Base-by-base conservation (phyloP, 495 filamentous ascomycete species). In the Staphylotrichum longicolle region DNA sequence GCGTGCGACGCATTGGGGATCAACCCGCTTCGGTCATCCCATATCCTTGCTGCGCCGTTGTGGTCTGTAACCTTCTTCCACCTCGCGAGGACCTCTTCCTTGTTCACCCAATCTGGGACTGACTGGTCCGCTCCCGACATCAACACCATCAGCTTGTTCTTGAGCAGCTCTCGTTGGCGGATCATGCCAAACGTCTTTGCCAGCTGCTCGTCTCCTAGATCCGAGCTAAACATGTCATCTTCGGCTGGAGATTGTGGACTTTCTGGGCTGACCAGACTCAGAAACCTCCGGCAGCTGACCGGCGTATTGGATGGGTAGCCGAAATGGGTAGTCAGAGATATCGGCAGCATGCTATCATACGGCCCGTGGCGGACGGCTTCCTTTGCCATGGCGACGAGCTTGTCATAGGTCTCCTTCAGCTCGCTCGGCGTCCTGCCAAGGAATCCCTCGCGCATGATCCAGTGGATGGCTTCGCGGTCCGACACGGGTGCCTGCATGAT, bases 171-270 rank as follows among this genome's bases (percentile, higher is more conserved):
- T 33, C 71, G 61, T 35, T 70, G 60, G 5, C 76, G 77, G 39
- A 90, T 72, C 57, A 54, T 70, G 2, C 90, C 90, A 77, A 92
- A 92, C 6, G 82, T 88, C 62, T 76, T 67, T 50, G 63, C 54
- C 57, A 91, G 71, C 50, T 80, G 70, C 64, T 81, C 71, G 40
- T 88, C 83, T 6, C 65, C 71, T 56, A 91, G 70, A 71, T 93
- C 90, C 7, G 85, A 87, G 63, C 84, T 88, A 72, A 93, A 94
- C 59, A 86, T 82, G 71, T 94, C 90, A 73, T 94, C 90, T 44
- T 84, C 83, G 10, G 86, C 82, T 5, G 77, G 80, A 35, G 60
- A 53, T 7, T 58, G 72, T 67, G 62, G 78, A 70, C 34, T 82
- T 74, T 80, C 80, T 1, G 82, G 84, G 54, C 80, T 83, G 6